A percentile compares a stretch with the other conserved stretches of the same genome.
Evolutionary conservation across 768 basidiomycete species (phyloP).

Genomic region (Rhodotorula diobovata): DNA sequence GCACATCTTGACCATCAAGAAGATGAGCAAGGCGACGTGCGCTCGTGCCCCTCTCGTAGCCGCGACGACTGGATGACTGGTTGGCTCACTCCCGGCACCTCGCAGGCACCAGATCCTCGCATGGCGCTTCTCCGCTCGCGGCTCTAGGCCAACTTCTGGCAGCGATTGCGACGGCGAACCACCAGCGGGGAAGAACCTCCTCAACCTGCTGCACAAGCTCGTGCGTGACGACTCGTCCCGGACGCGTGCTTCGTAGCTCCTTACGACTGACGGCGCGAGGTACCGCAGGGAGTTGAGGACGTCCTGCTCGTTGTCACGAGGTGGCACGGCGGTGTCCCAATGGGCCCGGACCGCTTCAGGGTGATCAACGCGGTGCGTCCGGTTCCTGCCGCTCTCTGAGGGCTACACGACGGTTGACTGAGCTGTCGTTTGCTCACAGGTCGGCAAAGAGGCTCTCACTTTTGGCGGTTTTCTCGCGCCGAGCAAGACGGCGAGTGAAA

Average conservation of each 20-base stretch:
- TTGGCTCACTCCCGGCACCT: neutral
- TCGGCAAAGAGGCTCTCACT: neutral
- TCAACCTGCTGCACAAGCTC: conserved; percentile 5
- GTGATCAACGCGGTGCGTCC: conserved; percentile 7
- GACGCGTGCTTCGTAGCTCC: too few relatives aligned
- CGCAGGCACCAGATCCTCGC: conserved; percentile 19
- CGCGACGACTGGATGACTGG: too few relatives aligned
- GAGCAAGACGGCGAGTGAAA: neutral
- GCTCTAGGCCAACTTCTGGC: neutral
- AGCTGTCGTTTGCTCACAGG: neutral
- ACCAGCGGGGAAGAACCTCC: conserved; percentile 15
- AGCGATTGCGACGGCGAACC: conserved; percentile 14
- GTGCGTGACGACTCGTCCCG: neutral
- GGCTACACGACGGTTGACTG: rapidly evolving
- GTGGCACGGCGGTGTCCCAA: conserved; percentile 8
- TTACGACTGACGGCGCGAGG: rapidly evolving
- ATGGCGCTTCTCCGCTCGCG: neutral
- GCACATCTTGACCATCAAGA: conserved; percentile 6
- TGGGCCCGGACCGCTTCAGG: conserved; percentile 6
- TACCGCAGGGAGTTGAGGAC: neutral
- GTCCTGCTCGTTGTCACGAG: conserved; percentile 7
- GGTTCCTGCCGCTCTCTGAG: neutral
- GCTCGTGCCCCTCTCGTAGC: neutral
- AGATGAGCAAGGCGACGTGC: neutral
- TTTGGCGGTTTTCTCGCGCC: neutral